Percentiles rank a stretch among this genome's conserved stretches.
These are phyloP conservation scores for Clarireedia paspali DNA, from an alignment of 2,329 filamentous ascomycete genomes.

Conservation along the genomic window DNA sequence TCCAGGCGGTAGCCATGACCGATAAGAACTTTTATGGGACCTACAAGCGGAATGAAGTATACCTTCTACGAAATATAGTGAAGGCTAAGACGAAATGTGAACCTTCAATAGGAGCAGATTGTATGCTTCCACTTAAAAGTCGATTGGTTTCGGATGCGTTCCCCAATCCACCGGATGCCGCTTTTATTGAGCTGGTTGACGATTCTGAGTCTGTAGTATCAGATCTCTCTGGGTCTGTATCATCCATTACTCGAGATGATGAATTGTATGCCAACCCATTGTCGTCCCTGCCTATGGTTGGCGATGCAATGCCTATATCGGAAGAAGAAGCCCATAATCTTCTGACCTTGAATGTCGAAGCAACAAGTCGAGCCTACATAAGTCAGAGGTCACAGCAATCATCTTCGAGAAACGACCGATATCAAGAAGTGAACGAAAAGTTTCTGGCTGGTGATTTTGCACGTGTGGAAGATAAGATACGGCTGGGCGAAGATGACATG, in stretches of 20 bases:
- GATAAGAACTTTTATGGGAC: slow-evolving; percentile 37
- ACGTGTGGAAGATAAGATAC: slow-evolving; percentile 35
- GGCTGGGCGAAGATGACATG: slow-evolving; percentile 28
- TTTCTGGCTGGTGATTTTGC: slow-evolving; percentile 32
- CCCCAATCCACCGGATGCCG: background rate
- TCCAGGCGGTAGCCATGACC: slow-evolving; percentile 36
- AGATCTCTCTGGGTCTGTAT: background rate
- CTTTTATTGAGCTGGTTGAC: slow-evolving; percentile 4
- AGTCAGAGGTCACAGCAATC: background rate
- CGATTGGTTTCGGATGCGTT: background rate
- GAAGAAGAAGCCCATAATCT: slow-evolving; percentile 26
- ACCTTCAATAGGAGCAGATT: slow-evolving; percentile 5
- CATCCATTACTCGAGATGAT: background rate
- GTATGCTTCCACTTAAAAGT: background rate
- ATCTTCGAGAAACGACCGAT: background rate
- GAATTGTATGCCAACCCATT: slow-evolving; percentile 18
- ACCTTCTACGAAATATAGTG: slow-evolving; percentile 28
- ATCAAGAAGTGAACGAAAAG: slow-evolving; percentile 33
- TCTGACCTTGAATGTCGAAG: slow-evolving; percentile 16
- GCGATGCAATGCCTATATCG: slow-evolving; percentile 15
- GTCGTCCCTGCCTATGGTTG: slow-evolving; percentile 2
- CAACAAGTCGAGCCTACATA: slow-evolving; percentile 5
- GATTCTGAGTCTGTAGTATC: slow-evolving; percentile 15
- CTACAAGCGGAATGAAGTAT: slow-evolving; percentile 38
- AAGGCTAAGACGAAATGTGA: slow-evolving; percentile 16